Conservation (phyloP, 139 green algal species). For the Tetraselmis striata region DNA sequence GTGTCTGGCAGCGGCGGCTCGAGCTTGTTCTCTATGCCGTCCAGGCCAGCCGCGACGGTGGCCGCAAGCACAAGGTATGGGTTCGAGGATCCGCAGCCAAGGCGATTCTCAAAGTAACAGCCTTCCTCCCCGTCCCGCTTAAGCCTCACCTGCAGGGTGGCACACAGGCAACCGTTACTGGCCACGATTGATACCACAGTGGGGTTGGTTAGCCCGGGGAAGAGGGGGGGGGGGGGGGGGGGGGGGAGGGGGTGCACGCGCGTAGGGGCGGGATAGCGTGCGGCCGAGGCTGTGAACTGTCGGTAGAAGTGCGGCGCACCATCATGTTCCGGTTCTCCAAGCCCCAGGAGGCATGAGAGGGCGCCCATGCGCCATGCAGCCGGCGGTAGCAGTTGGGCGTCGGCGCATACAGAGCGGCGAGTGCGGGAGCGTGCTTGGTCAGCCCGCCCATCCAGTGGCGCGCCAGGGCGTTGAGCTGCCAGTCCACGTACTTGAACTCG, state of each 20-base stretch:
- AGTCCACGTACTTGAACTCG: not conserved
- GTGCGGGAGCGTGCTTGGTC: not conserved
- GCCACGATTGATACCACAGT: too few species aligned
- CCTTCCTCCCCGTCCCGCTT: not conserved
- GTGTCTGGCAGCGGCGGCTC: not conserved
- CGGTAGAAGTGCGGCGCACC: too few species aligned
- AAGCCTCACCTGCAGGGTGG: not conserved
- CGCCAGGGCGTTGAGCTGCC: not conserved
- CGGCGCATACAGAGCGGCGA: not conserved
- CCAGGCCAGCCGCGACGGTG: not conserved
- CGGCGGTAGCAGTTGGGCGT: not conserved
- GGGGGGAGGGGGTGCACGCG: too few species aligned
- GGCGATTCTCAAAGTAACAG: not conserved
- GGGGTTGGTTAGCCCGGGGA: too few species aligned
- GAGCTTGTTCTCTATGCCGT: not conserved
- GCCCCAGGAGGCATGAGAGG: not conserved
- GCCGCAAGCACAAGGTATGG: not conserved
- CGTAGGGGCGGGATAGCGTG: too few species aligned
- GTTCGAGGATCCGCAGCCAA: not conserved
- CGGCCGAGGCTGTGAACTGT: too few species aligned
- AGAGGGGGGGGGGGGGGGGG: too few species aligned
- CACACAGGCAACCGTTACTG: too few species aligned
- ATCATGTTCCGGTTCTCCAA: not conserved
- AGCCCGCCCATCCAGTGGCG: not conserved
- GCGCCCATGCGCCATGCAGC: not conserved